These are phyloP conservation scores for Blumeriella jaapii DNA, from an alignment of 2,329 filamentous ascomycete species.

Conservation along the genomic window DNA sequence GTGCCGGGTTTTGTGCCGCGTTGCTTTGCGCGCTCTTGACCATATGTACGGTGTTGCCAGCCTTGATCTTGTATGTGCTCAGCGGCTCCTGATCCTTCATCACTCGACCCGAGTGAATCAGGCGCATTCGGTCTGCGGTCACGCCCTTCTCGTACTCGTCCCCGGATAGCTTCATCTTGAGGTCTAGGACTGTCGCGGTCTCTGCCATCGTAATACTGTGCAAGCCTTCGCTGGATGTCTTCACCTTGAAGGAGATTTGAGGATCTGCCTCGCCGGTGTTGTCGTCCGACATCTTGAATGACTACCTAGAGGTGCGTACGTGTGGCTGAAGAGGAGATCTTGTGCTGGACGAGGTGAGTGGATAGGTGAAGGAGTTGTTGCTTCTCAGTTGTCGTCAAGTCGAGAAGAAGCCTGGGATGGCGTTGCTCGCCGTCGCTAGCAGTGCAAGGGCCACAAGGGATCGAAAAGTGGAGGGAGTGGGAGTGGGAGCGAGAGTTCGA, in stretches of 20 bases:
- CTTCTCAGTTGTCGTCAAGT: background rate
- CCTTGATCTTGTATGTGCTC: constrained; percentile 84
- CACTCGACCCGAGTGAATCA: constrained; percentile 95
- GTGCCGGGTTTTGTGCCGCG: constrained; percentile 36
- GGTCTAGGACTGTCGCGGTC: constrained; percentile 65
- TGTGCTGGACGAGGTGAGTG: no score
- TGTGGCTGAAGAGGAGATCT: no score
- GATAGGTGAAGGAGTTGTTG: background rate
- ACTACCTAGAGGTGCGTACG: no score
- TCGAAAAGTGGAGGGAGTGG: no score
- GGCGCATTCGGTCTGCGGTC: constrained; percentile 74
- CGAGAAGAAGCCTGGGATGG: no score
- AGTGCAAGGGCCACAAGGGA: no score
- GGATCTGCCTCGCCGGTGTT: constrained; percentile 37
- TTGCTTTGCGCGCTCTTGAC: constrained; percentile 87
- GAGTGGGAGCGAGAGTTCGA: no score
- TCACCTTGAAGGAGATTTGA: constrained; percentile 91
- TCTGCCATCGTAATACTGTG: constrained; percentile 72
- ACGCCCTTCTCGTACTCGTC: constrained; percentile 70
- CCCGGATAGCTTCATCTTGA: constrained; percentile 79
- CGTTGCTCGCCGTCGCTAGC: no score
- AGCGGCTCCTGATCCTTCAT: constrained; percentile 90
- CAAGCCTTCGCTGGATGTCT: constrained; percentile 84
- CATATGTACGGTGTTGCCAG: constrained; percentile 89
- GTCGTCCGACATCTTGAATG: constrained; percentile 42